Conservation (phyloP, 257 asterid species). For the Petunia axillaris region DNA sequence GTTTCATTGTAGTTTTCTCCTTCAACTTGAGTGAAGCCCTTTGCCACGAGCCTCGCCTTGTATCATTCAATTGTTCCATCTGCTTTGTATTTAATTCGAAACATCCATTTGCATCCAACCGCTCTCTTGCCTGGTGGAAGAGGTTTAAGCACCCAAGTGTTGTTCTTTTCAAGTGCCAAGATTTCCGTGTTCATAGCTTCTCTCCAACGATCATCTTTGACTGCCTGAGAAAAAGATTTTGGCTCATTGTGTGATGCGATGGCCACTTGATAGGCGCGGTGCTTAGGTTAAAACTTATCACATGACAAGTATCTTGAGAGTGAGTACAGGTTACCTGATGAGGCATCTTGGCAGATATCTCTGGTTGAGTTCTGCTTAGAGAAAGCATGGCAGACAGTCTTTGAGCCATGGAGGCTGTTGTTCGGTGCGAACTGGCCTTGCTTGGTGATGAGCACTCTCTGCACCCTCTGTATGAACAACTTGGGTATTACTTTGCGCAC, state of each 20-base stretch:
- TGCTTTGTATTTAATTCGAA: background rate
- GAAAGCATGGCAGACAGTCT: no score
- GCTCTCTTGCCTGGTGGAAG: background rate
- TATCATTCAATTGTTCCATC: background rate
- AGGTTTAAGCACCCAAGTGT: background rate
- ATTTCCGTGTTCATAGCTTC: background rate
- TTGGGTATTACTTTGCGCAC: no score
- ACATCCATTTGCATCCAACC: background rate
- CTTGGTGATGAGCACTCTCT: no score
- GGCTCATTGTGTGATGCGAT: conserved; percentile 15
- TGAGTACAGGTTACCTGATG: background rate
- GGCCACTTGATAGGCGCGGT: background rate
- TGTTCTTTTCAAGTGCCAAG: background rate
- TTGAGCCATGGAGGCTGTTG: no score
- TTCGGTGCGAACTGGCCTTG: no score
- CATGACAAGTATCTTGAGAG: background rate
- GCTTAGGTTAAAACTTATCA: background rate
- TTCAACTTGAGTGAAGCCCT: background rate
- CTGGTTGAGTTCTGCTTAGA: no score
- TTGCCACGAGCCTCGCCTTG: background rate
- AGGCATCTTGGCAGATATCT: no score
- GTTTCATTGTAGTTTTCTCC: background rate
- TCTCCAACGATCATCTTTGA: background rate
- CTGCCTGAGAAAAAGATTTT: background rate
- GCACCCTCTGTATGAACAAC: no score